These are phyloP conservation scores for Saccharum spontaneum DNA, from an alignment of 176 grass and related monocot species.

Conservation along the genomic window DNA sequence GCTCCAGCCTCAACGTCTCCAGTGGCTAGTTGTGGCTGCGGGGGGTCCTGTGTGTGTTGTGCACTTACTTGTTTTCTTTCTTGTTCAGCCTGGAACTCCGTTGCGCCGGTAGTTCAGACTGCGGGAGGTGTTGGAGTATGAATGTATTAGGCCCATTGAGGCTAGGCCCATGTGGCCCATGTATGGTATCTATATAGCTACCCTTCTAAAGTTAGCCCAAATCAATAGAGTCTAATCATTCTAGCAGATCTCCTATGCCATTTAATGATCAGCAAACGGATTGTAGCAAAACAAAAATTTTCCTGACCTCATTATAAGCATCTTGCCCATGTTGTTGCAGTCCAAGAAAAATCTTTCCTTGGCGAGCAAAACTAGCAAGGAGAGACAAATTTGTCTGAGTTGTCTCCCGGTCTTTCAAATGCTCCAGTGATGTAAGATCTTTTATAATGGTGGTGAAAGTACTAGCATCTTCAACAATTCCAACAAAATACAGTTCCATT, in stretches of 20 bases:
- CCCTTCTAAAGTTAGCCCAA: no score
- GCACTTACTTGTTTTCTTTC: no score
- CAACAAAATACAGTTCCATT: slow-evolving; percentile 96
- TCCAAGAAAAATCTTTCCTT: slow-evolving; percentile 79
- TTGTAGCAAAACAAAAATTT: neutral
- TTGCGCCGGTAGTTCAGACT: no score
- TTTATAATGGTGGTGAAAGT: slow-evolving; percentile 87
- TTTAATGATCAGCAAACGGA: neutral
- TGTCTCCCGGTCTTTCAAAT: slow-evolving; percentile 90
- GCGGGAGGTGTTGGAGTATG: no score
- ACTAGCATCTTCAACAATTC: slow-evolving; percentile 81
- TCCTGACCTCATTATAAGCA: slow-evolving; percentile 72
- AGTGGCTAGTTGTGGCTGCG: no score
- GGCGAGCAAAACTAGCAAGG: slow-evolving; percentile 79
- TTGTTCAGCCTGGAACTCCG: no score
- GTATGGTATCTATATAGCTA: no score
- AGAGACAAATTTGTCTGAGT: slow-evolving; percentile 99
- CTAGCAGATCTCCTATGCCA: neutral
- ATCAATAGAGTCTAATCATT: no score
- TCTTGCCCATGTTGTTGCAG: slow-evolving; percentile 65
- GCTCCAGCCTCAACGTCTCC: no score
- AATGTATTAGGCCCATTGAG: no score
- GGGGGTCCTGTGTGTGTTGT: no score
- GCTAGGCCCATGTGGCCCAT: no score
- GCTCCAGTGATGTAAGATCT: slow-evolving; percentile 73